Evolutionary conservation across 176 grass and related monocot species (phyloP).

Genomic region (Elymus sibiricus): DNA sequence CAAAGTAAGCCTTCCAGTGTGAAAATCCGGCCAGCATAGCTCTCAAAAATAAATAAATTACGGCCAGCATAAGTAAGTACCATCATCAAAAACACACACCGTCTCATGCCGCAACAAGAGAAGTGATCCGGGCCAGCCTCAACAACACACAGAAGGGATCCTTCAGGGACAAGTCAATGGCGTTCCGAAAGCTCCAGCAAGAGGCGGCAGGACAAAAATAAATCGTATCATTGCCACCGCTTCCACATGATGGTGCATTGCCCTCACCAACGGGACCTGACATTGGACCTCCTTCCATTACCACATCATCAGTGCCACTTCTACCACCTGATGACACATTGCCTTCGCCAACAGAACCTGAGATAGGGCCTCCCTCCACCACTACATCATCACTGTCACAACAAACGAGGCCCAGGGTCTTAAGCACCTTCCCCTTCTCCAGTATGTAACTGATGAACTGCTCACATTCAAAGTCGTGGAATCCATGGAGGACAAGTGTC

Average conservation of each 20-base stretch:
- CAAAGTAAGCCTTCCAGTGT: too few species aligned
- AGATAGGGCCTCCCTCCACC: too few species aligned
- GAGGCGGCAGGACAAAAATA: not conserved
- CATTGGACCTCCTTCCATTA: too few species aligned
- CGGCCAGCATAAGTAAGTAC: not conserved
- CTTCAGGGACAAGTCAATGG: not conserved
- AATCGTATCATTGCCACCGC: not conserved
- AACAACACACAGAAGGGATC: not conserved
- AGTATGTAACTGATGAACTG: not conserved
- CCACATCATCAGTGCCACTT: not conserved
- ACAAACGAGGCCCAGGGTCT: not conserved
- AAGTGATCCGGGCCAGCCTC: not conserved
- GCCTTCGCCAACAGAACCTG: not conserved
- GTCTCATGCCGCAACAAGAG: too few species aligned
- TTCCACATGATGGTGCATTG: not conserved
- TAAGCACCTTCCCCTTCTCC: not conserved
- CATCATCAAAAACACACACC: not conserved
- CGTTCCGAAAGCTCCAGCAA: slow-evolving; percentile 8
- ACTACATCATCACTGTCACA: not conserved
- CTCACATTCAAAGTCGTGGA: not conserved
- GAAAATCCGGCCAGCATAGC: not conserved
- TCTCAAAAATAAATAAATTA: too few species aligned
- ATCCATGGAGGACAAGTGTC: not conserved
- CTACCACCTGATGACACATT: not conserved
- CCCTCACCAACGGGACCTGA: not conserved